Evolutionary conservation across 1,284 basidiomycete genomes (phyloP), one percentile per base, ranked within the genome.

Genomic region (Trametes sp.): DNA sequence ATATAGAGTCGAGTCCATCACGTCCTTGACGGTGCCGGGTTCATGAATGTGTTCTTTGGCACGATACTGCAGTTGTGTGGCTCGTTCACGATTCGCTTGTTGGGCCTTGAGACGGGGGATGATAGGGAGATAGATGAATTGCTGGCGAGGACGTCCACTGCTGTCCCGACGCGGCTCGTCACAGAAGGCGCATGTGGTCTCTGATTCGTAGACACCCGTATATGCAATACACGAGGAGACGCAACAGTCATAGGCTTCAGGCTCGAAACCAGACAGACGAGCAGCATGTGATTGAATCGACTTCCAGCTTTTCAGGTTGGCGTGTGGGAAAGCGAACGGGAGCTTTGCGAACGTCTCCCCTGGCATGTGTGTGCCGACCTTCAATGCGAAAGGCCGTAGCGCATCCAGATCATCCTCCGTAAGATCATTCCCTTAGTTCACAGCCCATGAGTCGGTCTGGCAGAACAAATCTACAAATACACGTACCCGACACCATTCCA

Each of bases 201-300:
- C 46, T 4, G 67, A 58, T 1, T 51, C 61, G 45, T 76, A 69
- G 0, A 73, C 68, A 1, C 74, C 75, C 2, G 68, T 65, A 63
- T 68, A 77, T 48, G 70, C 73, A 36, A 66, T 61, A 48, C 77
- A 78, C 0, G 74, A 76, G 49, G 75, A 75, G 3, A 70, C 28
- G 56, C 76, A 78, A 56, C 76, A 78, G 59, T 78, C 70, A 51
- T 76, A 77, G 0, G 61, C 31, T 9, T 70, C 53, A 11, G 76
- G 75, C 28, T 72, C 68, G 50, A 76, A 72, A 0, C 69, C 69
- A 2, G 75, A 69, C 49, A 76, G 69, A 28, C 21, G 53, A 59
- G 67, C 53, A 6, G 57, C 53, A 0, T 36, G 65, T 2, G 63
- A 23, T 24, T 62, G 56, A 0, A 64, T 21, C 0, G 16, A 8